Base-by-base conservation (phyloP, 768 basidiomycete genomes). In the Lactarius hatsudake region DNA sequence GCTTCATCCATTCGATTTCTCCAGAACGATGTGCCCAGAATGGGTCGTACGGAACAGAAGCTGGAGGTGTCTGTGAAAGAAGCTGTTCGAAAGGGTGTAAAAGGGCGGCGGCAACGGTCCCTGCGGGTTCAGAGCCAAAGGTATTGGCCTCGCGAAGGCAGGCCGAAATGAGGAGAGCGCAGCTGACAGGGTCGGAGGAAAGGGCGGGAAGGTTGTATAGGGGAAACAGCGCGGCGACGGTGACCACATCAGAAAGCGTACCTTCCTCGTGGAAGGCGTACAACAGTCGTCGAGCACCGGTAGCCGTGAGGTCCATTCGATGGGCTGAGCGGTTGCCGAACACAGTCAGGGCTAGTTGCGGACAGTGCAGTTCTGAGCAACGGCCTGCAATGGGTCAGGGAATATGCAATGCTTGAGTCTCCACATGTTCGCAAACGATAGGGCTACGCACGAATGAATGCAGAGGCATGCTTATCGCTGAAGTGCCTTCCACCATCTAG, bases 321-420 rank as follows among this genome's bases (percentile, higher is more conserved):
- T 89, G 88, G 72, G 85, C 86, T 17, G 86, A 78, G 64, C 82
- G 87, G 72, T 90, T 77, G 26, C 84, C 83, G 72, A 88, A 87
- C 26, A 88, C 83, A 40, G 82, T 76, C 15, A 91, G 77, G 3
- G 87, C 87, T 45, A 89, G 80, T 30, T 76, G 71, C 3, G 86
- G 84, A 64, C 84, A 84, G 17, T 76, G 72, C 1, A 89, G 80
- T 71, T 87, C 81, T 66, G 82, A 79, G 62, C 87, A 90, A 10
- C 89, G 88, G 28, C 83, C 88, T 91, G 60, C 5, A 66, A 42
- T 38, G n/a, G 7, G 18, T 58, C 5, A 36, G 20, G 9, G 13
- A 10, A 9, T 26, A n/a, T n/a, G 38, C 13, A 4, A n/a, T 18
- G 12, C 30, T 40, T 38, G 12, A 28, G 30, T 32, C 23, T 9